Conservation (phyloP, 2,329 filamentous ascomycete genomes). For the Bipolaris sorokiniana region DNA sequence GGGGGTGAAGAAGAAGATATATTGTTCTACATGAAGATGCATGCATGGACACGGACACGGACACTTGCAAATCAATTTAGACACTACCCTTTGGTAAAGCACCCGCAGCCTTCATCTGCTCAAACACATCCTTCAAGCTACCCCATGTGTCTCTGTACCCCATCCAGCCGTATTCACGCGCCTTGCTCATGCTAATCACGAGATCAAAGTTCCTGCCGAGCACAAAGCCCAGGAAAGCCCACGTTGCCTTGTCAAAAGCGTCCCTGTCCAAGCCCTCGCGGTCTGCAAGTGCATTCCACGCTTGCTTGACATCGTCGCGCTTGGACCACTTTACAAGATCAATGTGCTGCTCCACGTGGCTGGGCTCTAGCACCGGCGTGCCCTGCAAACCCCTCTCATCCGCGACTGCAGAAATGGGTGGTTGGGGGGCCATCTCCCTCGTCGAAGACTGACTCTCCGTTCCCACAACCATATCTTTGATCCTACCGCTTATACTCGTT, state of each 20-base stretch:
- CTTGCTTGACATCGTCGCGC: conserved; percentile 46
- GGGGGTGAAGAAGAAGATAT: too few species aligned
- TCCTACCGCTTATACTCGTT: conserved; percentile 22
- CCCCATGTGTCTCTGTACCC: conserved; percentile 50
- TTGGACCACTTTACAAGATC: conserved; percentile 53
- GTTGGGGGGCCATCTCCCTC: conserved; percentile 1
- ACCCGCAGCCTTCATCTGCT: conserved; percentile 41
- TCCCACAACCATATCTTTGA: neutral
- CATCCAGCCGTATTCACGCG: conserved; percentile 54
- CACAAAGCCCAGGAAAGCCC: conserved; percentile 53
- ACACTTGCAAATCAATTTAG: neutral
- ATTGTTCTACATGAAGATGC: neutral
- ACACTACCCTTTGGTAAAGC: conserved; percentile 16
- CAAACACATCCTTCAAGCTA: conserved; percentile 46
- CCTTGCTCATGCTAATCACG: conserved; percentile 55
- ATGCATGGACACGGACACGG: neutral
- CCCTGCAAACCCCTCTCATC: conserved; percentile 17
- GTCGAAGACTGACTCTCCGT: neutral
- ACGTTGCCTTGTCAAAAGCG: conserved; percentile 54
- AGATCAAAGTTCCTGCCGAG: conserved; percentile 53
- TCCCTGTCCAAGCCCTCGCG: conserved; percentile 47
- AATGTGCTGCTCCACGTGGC: conserved; percentile 48
- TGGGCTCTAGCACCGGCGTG: conserved; percentile 18
- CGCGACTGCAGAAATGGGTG: conserved; percentile 27
- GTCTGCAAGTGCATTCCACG: conserved; percentile 48